These are phyloP conservation scores for Leishmania major DNA, from an alignment of 208 protist species.

Conservation along the genomic window DNA sequence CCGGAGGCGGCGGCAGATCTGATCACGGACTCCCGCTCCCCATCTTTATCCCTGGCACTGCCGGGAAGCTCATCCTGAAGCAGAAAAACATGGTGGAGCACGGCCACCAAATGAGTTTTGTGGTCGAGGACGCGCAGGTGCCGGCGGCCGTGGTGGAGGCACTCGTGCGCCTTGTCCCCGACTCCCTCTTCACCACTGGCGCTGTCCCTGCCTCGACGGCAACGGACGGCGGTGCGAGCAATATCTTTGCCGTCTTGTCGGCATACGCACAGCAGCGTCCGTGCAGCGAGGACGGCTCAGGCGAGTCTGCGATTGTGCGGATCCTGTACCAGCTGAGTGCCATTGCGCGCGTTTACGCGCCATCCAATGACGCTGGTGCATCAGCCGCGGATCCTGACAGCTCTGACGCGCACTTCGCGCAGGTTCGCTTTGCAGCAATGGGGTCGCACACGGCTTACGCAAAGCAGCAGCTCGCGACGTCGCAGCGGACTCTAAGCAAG, in stretches of 20 bases:
- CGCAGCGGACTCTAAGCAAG: not conserved
- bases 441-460: slow-evolving; percentile 7
- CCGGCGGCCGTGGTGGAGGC: slow-evolving; percentile 42
- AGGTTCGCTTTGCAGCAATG: slow-evolving; percentile 31
- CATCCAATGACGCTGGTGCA: not conserved
- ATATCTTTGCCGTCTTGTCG: slow-evolving; percentile 18
- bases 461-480: slow-evolving; percentile 9
- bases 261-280: slow-evolving; percentile 23
- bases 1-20: not conserved
- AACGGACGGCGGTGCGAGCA: not conserved
- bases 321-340: slow-evolving; percentile 17
- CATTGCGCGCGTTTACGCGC: slow-evolving; percentile 14
- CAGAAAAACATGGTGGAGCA: slow-evolving; percentile 63
- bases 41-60: slow-evolving; percentile 18
- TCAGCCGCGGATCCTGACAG: not conserved
- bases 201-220: not conserved
- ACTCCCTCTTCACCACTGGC: slow-evolving; percentile 21
- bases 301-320: slow-evolving; percentile 16
- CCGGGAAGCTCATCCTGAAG: slow-evolving; percentile 65
- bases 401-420: slow-evolving; percentile 27
- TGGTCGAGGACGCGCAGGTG: slow-evolving; percentile 48
- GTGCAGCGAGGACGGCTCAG: not conserved
- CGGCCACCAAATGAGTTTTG: slow-evolving; percentile 70
- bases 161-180: slow-evolving; percentile 24
- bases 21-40: slow-evolving; percentile 12